A percentile compares a stretch with the other conserved stretches of the same genome.
Conservation (phyloP, 108 stramenopile species). For the Cylindrotheca closterium region DNA sequence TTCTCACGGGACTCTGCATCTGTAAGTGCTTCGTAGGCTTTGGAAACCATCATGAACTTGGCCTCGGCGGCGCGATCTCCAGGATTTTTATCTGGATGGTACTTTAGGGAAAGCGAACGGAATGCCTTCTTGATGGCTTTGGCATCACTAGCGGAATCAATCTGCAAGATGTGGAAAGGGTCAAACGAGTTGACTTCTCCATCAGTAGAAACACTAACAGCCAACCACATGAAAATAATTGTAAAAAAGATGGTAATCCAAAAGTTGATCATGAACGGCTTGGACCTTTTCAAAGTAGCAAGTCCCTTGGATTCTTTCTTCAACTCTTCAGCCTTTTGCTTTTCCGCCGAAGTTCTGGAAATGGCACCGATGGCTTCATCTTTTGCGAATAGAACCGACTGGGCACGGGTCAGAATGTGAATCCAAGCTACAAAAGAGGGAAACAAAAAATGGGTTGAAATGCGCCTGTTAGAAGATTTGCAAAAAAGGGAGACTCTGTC, state of each 20-base stretch:
- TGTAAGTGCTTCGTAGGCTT: constrained; percentile 95
- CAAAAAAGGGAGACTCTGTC: constrained; percentile 4
- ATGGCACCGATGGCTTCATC: constrained; percentile 84
- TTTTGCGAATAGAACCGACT: constrained; percentile 53
- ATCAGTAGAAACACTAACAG: constrained; percentile 60
- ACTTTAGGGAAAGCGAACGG: constrained; percentile 80
- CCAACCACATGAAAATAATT: constrained; percentile 63
- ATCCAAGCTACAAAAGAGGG: constrained; percentile 72
- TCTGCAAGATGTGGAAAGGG: constrained; percentile 86
- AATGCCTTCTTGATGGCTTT: constrained; percentile 92
- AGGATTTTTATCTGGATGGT: constrained; percentile 94
- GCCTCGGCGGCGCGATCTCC: constrained; percentile 88
- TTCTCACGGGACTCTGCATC: constrained; percentile 86
- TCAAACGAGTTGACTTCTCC: constrained; percentile 94
- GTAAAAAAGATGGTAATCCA: constrained; percentile 62
- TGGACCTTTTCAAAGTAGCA: constrained; percentile 47
- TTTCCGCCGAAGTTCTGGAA: constrained; percentile 82
- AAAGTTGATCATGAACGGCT: constrained; percentile 73
- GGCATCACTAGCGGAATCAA: constrained; percentile 71
- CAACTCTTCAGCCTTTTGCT: constrained; percentile 77
- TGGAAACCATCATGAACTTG: constrained; percentile 95
- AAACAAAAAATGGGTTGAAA: constrained; percentile 5
- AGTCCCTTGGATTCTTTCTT: constrained; percentile 75
- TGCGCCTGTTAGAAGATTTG: constrained; percentile 1
- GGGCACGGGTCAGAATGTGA: constrained; percentile 54